Evolutionary conservation across 805 yeast species (phyloP).

Genomic region (Deakozyma indianensis): DNA sequence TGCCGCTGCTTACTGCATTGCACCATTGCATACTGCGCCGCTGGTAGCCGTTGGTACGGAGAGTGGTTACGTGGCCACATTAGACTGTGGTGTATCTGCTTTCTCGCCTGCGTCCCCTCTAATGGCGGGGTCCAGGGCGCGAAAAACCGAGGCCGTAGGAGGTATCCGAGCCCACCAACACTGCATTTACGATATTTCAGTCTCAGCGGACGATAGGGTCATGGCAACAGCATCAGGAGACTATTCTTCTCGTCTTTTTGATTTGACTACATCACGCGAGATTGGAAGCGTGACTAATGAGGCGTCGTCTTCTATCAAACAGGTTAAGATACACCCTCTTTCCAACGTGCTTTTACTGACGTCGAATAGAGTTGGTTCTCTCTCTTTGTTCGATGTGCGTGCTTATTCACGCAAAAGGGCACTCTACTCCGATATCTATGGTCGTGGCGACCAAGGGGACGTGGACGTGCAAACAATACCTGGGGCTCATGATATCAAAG

Average conservation of each 20-base stretch:
- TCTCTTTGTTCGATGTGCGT: neutral
- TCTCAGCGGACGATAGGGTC: neutral
- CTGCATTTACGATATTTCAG: neutral
- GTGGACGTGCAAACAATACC: neutral
- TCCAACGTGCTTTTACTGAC: neutral
- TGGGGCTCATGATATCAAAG: neutral
- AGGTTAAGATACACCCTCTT: neutral
- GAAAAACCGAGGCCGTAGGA: neutral
- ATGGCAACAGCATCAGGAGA: neutral
- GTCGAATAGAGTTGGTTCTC: neutral
- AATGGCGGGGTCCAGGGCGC: neutral
- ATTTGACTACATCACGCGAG: neutral
- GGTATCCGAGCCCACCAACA: neutral
- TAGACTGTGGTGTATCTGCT: neutral
- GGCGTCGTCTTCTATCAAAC: neutral
- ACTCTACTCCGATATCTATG: neutral
- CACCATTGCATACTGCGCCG: neutral
- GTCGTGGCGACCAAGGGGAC: neutral
- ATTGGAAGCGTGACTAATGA: neutral
- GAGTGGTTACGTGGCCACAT: neutral
- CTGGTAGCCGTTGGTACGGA: neutral
- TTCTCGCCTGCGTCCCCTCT: neutral
- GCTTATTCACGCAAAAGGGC: neutral
- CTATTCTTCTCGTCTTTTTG: neutral
- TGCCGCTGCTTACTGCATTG: neutral